Base-by-base conservation (phyloP, 495 filamentous ascomycete genomes). In the Xylaria palmicola region DNA sequence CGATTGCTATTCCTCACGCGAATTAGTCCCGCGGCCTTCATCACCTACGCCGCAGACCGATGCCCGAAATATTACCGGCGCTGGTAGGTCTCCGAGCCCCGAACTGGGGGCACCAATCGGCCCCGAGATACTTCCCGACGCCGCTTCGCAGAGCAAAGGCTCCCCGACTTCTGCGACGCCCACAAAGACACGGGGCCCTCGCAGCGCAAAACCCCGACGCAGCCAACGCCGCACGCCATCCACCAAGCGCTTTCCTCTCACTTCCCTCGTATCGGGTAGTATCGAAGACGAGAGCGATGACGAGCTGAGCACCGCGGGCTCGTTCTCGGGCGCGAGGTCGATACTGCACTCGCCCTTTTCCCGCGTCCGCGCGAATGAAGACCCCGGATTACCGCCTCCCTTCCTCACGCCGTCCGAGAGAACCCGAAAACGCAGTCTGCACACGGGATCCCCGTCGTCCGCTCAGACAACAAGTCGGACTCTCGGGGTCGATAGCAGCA, bases 261-360 rank as follows among this genome's bases (percentile, higher is more conserved):
- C 60, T 12, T 67, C 67, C 27, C 64, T 72, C 29, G 10, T 68
- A 36, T 62, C 69, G 1, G 65, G 60, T 37, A 63, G 59, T 39
- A 66, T 57, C 1, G 60, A 66, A 30, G 60, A 62, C 41, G 67
- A 62, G 24, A 67, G 63, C 29, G 67, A 72, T 5, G 67, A 72
- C 39, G 69, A 72, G 39, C 55, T 69, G 3, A 69, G 67, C 24
- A 40, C 57, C 39, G 27, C 63, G 8, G 44, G 60, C 30, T 69
- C 69, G 8, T 52, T 62, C 20, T 61, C 60, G 36, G 48, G 55
- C 49, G 43, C 56, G 15, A 32, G 62, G 19, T 62, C 53, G 44
- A 57, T 48, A 3, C 64, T 68, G 20, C 12, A 30, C 24, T 65
- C 56, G 22, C 39, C 24, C 1, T 37, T 44, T 8, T 27, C 26